phyloP scores from a whole-genome alignment of 1,284 basidiomycete species.

The Phylloporus sp. region DNA sequence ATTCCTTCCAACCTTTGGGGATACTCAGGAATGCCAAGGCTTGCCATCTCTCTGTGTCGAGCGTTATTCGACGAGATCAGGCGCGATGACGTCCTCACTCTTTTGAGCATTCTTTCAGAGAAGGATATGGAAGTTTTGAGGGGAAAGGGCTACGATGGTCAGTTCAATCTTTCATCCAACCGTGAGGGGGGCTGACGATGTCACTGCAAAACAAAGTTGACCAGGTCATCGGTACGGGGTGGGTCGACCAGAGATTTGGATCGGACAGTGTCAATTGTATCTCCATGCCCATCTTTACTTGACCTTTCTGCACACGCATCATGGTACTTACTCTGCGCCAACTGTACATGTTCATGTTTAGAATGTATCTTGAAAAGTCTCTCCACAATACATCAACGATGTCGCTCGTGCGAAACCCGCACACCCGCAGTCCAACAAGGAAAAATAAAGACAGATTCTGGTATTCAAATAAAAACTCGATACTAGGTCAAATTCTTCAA shows the following conservation, averaged over 20 bases:
- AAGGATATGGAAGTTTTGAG: background rate
- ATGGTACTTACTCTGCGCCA: too few relatives aligned
- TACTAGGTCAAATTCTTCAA: slow-evolving; percentile 3
- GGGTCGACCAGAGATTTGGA: background rate
- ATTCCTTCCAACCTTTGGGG: background rate
- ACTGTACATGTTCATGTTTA: too few relatives aligned
- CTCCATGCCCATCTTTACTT: background rate
- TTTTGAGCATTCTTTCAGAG: background rate
- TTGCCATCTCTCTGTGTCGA: background rate
- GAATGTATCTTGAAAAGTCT: too few relatives aligned
- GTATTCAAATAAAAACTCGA: background rate
- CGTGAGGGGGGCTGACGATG: too few relatives aligned
- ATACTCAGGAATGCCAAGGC: background rate
- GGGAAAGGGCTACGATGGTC: background rate
- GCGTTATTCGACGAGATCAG: background rate
- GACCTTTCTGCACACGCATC: too few relatives aligned
- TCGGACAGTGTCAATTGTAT: background rate
- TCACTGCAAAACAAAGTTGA: too few relatives aligned
- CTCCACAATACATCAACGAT: background rate
- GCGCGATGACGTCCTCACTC: background rate
- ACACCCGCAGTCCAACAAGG: background rate
- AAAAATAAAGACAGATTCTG: background rate
- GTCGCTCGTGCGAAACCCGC: background rate
- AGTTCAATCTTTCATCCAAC: background rate
- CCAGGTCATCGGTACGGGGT: background rate